Conservation (phyloP, 2,329 filamentous ascomycete genomes). For the Metarhizium brunneum region DNA sequence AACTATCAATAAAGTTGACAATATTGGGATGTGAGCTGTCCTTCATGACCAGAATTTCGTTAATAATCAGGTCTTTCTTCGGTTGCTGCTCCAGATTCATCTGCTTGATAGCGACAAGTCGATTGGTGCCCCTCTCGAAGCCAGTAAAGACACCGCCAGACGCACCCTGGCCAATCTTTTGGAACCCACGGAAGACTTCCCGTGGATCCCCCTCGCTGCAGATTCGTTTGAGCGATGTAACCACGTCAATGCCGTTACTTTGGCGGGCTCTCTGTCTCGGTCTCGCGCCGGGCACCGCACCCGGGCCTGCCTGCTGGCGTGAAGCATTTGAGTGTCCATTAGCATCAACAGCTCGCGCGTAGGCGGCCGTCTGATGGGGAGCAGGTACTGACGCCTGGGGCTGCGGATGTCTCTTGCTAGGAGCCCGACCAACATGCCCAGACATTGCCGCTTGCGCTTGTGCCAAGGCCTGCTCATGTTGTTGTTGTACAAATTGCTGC, state of each 20-base stretch:
- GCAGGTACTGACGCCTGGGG: constrained; percentile 15
- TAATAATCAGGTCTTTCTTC: constrained; percentile 98
- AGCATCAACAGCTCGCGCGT: constrained; percentile 18
- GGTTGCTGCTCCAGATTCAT: constrained; percentile 99
- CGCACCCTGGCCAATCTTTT: constrained; percentile 94
- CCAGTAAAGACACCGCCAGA: constrained; percentile 94
- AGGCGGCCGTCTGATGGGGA: constrained; percentile 17
- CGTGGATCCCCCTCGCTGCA: constrained; percentile 86
- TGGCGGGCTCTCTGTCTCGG: constrained; percentile 71
- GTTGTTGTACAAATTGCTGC: constrained; percentile 58
- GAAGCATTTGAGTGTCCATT: constrained; percentile 24
- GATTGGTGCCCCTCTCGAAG: constrained; percentile 73
- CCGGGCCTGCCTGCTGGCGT: constrained; percentile 25
- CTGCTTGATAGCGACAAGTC: constrained; percentile 95
- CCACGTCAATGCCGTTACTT: constrained; percentile 73
- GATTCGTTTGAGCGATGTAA: constrained; percentile 75
- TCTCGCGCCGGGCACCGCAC: constrained; percentile 44
- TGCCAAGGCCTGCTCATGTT: constrained; percentile 77
- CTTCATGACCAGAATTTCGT: constrained; percentile 98
- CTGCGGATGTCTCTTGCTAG: constrained; percentile 58
- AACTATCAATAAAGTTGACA: constrained; percentile 98
- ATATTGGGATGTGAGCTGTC: constrained; percentile 98
- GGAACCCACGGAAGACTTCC: constrained; percentile 75
- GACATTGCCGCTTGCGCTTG: constrained; percentile 70
- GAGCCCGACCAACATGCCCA: constrained; percentile 59